Evolutionary conservation across 2,329 filamentous ascomycete species (phyloP).

Genomic region (Botrytis pseudocinerea): DNA sequence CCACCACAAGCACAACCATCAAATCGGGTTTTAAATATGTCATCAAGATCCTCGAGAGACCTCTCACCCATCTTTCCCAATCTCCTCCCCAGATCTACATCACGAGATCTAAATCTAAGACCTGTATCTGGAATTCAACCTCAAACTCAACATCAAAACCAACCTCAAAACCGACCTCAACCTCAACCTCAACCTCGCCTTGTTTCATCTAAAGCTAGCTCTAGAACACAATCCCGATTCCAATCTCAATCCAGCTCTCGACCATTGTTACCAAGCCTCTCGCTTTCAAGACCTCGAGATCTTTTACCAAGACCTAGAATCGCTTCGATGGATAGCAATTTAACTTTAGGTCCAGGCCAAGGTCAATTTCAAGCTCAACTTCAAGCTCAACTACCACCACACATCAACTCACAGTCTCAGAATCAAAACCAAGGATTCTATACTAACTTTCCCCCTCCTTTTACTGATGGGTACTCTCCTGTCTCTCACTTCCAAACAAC

Average conservation of each 20-base stretch:
- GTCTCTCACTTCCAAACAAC: neutral
- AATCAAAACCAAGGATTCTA: neutral
- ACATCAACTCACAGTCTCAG: neutral
- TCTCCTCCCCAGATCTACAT: neutral
- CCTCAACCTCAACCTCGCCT: no score
- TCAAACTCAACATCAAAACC: no score
- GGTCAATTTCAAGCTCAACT: neutral
- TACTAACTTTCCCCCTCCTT: neutral
- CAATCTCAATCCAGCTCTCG: neutral
- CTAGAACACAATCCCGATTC: neutral
- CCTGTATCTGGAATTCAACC: neutral
- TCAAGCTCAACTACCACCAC: neutral
- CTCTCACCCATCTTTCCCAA: neutral
- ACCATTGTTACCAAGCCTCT: neutral
- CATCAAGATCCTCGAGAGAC: neutral
- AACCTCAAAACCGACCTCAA: no score
- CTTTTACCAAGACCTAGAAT: neutral
- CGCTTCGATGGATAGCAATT: neutral
- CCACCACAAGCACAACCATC: neutral
- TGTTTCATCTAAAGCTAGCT: neutral
- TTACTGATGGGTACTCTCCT: neutral
- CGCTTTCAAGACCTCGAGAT: neutral
- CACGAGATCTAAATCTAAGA: neutral
- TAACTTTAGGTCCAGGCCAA: neutral
- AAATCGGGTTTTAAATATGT: accelerated